A percentile compares a stretch with the other conserved stretches of the same genome.
phyloP scores from a whole-genome alignment of 495 filamentous ascomycete species.

The Xylaria flabelliformis region DNA sequence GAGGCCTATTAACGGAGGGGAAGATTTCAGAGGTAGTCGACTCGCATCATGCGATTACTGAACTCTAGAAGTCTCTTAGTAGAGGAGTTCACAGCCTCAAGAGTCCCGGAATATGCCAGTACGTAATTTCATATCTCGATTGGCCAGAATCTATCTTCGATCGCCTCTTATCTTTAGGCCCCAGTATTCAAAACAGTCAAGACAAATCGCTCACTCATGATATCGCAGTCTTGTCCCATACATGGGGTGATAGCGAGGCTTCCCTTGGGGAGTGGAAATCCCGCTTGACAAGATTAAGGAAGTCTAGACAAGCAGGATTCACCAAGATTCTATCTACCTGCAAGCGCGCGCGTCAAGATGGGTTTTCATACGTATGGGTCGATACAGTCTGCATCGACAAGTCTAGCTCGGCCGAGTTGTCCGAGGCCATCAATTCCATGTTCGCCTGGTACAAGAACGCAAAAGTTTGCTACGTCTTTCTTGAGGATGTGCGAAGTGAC shows the following conservation, averaged over 20 bases:
- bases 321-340: slow-evolving; percentile 29
- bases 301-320: slow-evolving; percentile 23
- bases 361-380: slow-evolving; percentile 28
- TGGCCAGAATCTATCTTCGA: background rate
- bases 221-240: slow-evolving; percentile 33
- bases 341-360: slow-evolving; percentile 19
- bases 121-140: background rate
- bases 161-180: background rate
- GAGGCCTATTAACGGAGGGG: background rate
- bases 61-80: slow-evolving; percentile 9
- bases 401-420: slow-evolving; percentile 40
- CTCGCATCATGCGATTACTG: slow-evolving; percentile 2
- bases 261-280: slow-evolving; percentile 27
- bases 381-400: slow-evolving; percentile 39
- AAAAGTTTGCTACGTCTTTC: slow-evolving; percentile 34
- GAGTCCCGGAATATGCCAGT: slow-evolving; percentile 14
- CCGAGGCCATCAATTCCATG: slow-evolving; percentile 44
- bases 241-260: slow-evolving; percentile 35
- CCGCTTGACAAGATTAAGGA: slow-evolving; percentile 17
- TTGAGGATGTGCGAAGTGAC: slow-evolving; percentile 30
- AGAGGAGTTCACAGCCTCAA: slow-evolving; percentile 14
- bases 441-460: slow-evolving; percentile 39
- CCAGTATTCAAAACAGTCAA: background rate
- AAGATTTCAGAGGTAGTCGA: background rate
- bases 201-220: background rate